Percentiles rank a stretch among this genome's conserved stretches.
phyloP scores from a whole-genome alignment of 2,329 filamentous ascomycete genomes.

The Purpureocillium takamizusanense region DNA sequence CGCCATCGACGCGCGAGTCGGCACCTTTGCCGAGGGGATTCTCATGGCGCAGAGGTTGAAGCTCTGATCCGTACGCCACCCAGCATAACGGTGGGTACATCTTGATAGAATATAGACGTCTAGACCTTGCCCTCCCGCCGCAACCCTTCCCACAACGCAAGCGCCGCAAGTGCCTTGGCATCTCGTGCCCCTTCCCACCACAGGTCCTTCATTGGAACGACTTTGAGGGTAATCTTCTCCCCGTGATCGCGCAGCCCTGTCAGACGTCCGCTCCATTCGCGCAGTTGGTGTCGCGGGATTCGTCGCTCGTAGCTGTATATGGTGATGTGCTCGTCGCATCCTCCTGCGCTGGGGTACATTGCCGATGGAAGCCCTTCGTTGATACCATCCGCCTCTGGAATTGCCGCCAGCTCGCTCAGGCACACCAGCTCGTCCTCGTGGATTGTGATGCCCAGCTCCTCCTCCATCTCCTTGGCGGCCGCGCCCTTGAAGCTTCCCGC shows the following conservation, averaged over 20 bases:
- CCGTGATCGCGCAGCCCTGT: constrained; percentile 49
- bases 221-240: constrained; percentile 53
- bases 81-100: background rate
- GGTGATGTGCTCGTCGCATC: constrained; percentile 51
- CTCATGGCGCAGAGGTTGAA: constrained; percentile 56
- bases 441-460: constrained; percentile 50
- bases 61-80: constrained; percentile 16
- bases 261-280: constrained; percentile 46
- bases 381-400: constrained; percentile 14
- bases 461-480: constrained; percentile 51
- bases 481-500: constrained; percentile 44
- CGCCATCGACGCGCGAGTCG: constrained; percentile 71
- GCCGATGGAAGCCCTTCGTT: constrained; percentile 32
- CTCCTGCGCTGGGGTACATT: constrained; percentile 50
- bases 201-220: constrained; percentile 46
- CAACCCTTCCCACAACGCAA: constrained; percentile 50
- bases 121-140: constrained; percentile 35
- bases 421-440: constrained; percentile 35
- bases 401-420: constrained; percentile 39
- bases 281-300: constrained; percentile 38
- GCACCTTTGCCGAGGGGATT: constrained; percentile 69
- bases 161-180: constrained; percentile 48
- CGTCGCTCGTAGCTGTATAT: constrained; percentile 48
- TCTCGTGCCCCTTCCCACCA: constrained; percentile 51
- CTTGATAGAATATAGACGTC: background rate